Evolutionary conservation across 179 eudicot genomes (phyloP), one percentile per base, ranked within the genome.

Genomic region (Sideroxylon spinosum): DNA sequence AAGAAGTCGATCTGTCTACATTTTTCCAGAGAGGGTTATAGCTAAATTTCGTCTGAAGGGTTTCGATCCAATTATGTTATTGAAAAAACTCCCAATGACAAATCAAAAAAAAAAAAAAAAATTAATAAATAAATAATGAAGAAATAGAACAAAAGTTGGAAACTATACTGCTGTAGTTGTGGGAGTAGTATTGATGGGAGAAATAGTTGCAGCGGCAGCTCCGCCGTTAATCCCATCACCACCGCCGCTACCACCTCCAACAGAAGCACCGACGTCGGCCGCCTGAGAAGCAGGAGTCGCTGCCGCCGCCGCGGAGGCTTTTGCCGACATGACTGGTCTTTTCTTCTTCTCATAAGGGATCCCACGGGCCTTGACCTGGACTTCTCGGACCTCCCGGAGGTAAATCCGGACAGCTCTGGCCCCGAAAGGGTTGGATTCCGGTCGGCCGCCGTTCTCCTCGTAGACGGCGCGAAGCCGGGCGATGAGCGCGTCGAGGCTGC

Each of bases 281-380:
- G 16, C 81, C 11, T 7, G 17, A 8, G 49, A 5, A 13, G 17
- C 56, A 2, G 26, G 9, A 17, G 46, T 49, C 11, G 49, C 26
- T 0, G 22, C 73, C 6, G 26, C 48, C 56, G 44, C 49, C 3
- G 75, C 57, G 13, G 60, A 78, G 9, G 65, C 76, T 74, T 37
- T 37, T 37, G 44, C 44, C 44, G 44, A 37, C 44, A 52, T 32
- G 28, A 44, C 49, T 65, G 52, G 65, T 20, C 97, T 83, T 72
- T 92, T 92, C 90, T 92, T 92, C 89, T 92, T 92, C 80, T 92
- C 97, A 32, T 89, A 90, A 2, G 97, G 91, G 8, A 92, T 87
- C 23, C 97, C 97, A 1, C 97, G 85, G 0, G 97, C 97, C 70
- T 90, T 89, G 3, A 91, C 91, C 71, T 92, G 97, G 23, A 86